Base-by-base conservation (phyloP, 2,329 filamentous ascomycete species). In the Hypoxylon sp. region DNA sequence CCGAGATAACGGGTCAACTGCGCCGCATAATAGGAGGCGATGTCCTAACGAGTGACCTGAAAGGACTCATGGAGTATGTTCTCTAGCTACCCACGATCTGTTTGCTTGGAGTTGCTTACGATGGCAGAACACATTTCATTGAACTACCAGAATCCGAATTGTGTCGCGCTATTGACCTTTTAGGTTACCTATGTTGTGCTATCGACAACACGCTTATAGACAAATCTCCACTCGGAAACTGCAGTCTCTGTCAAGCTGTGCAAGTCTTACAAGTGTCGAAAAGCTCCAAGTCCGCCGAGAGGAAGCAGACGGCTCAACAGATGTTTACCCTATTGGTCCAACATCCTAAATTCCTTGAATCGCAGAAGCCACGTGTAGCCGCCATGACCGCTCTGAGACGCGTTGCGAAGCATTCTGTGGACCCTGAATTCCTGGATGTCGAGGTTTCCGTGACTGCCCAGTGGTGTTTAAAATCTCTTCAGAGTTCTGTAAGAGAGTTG, bases 401-500 rank as follows among this genome's bases (percentile, higher is more conserved):
- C 41, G 77, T 95, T 35, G 80, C 90, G 21, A 80, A 83, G 43
- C 92, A 96, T 72, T 86, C 86, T 3, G 77, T 79, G 13, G 81
- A 85, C 48, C 62, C 77, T 0, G 78, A 81, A 3, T 78, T 90
- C 49, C 76, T 94, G 24, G 85, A 90, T 62, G 77, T 97, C 2
- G 84, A 88, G 56, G 79, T 77, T 1, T 92, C 91, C 7, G 72
- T 77, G 0, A 77, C 91, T 35, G 92, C 91, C 0, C 88, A 93
- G 68, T 94, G 91, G 84, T 93, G 92, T 69, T 77, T 97, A 3
- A 85, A 89, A 65, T 91, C 89, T 0, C 78, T 98, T 33, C 88
- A 88, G 62, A 96, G 93, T 73, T 96, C 93, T 1, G 74, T 92
- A 17, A 85, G 94, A 69, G 95, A 98, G 72, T 78, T 98, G 23